Evolutionary conservation across 2,329 filamentous ascomycete genomes (phyloP).

Genomic region (Monosporascus sp.): DNA sequence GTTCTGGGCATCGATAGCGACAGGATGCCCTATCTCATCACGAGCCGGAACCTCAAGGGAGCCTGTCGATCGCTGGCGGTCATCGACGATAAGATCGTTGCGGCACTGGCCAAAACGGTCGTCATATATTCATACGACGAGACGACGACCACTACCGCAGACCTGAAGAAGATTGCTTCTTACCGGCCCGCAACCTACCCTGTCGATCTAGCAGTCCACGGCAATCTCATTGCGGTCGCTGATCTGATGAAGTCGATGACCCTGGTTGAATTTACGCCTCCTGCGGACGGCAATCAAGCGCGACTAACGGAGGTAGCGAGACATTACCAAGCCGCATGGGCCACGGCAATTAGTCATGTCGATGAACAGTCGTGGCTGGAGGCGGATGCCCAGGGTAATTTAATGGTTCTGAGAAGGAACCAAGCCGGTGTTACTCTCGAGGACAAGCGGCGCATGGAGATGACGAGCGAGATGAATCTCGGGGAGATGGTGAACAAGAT

Average conservation of each 20-base stretch:
- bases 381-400: slow-evolving; percentile 81
- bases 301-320: slow-evolving; percentile 69
- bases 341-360: slow-evolving; percentile 70
- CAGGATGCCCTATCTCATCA: slow-evolving; percentile 66
- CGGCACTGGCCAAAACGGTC: slow-evolving; percentile 84
- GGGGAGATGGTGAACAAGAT: slow-evolving; percentile 95
- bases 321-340: slow-evolving; percentile 78
- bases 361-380: slow-evolving; percentile 73
- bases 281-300: slow-evolving; percentile 51
- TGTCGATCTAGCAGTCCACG: slow-evolving; percentile 70
- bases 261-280: slow-evolving; percentile 65
- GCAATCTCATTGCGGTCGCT: slow-evolving; percentile 72
- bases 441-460: slow-evolving; percentile 64
- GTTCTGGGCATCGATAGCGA: slow-evolving; percentile 77
- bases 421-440: slow-evolving; percentile 66
- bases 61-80: slow-evolving; percentile 75
- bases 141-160: slow-evolving; percentile 48
- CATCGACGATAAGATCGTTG: slow-evolving; percentile 72
- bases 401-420: slow-evolving; percentile 75
- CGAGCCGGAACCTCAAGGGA: slow-evolving; percentile 66
- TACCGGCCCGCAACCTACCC: slow-evolving; percentile 82
- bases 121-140: slow-evolving; percentile 52
- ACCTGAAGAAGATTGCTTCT: slow-evolving; percentile 64
- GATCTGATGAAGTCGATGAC: slow-evolving; percentile 93
- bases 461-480: slow-evolving; percentile 76